Percentiles rank a stretch among this genome's conserved stretches.
Conservation (phyloP, 805 yeast species). For the Candida peoriensis region DNA sequence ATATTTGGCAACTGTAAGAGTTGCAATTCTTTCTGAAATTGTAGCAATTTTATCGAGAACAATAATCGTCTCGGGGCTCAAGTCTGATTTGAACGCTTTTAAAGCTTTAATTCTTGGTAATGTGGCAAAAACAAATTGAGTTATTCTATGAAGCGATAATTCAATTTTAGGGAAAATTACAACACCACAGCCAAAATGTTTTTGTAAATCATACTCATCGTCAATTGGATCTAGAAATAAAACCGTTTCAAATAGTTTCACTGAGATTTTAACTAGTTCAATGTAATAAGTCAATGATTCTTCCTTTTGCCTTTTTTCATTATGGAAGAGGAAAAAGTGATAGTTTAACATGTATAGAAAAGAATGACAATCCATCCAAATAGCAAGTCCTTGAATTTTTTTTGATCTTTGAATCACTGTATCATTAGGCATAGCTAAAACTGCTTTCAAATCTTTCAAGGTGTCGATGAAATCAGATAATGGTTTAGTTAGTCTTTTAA, state of each 20-base stretch:
- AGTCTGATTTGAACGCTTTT: slow-evolving; percentile 8
- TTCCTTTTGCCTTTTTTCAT: slow-evolving; percentile 7
- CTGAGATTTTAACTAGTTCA: slow-evolving; percentile 5
- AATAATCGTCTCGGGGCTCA: slow-evolving; percentile 1
- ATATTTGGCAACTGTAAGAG: slow-evolving; percentile 9
- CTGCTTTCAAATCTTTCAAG: slow-evolving; percentile 9
- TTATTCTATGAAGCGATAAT: slow-evolving; percentile 14
- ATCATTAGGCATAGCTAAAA: slow-evolving; percentile 14
- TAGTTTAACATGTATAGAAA: slow-evolving; percentile 19
- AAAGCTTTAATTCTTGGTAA: slow-evolving; percentile 16
- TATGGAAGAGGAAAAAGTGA: slow-evolving; percentile 19
- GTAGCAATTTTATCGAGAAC: slow-evolving; percentile 13
- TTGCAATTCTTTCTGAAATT: slow-evolving; percentile 1
- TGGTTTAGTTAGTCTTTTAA: slow-evolving; percentile 10
- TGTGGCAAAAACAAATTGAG: slow-evolving; percentile 15
- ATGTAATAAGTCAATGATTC: slow-evolving; percentile 13
- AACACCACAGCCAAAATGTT: slow-evolving; percentile 19
- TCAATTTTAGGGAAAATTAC: slow-evolving; percentile 20
- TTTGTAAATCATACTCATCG: slow-evolving; percentile 12
- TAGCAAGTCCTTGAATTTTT: slow-evolving; percentile 9
- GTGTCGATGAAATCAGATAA: slow-evolving; percentile 7
- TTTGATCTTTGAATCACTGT: slow-evolving; percentile 14
- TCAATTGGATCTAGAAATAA: slow-evolving; percentile 14
- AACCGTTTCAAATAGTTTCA: slow-evolving; percentile 8
- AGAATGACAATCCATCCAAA: slow-evolving; percentile 10